Percentiles rank a stretch among this genome's conserved stretches.
Conservation (phyloP, 2,329 filamentous ascomycete species). For the Cercospora beticola region DNA sequence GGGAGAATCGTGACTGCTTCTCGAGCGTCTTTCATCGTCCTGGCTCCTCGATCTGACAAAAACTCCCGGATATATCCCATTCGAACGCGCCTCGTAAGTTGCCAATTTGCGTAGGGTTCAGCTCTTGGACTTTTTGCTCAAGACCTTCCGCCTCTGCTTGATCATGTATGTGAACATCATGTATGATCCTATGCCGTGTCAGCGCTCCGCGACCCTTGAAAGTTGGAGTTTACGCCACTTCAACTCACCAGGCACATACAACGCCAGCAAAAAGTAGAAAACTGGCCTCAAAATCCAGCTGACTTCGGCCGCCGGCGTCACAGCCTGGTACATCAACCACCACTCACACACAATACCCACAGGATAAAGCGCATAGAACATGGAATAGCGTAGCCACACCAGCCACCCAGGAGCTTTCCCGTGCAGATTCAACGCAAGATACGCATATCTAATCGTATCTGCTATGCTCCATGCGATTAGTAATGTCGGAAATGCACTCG, state of each 20-base stretch:
- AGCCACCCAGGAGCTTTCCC: constrained; percentile 7
- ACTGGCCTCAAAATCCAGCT: constrained; percentile 1
- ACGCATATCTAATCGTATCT: constrained; percentile 11
- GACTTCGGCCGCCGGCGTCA: constrained; percentile 1
- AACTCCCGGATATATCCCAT: not conserved
- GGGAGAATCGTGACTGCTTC: not conserved
- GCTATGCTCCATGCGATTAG: constrained; percentile 12
- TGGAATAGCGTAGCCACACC: constrained; percentile 12
- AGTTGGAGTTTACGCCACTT: not conserved
- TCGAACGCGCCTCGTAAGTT: not conserved
- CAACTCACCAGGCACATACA: constrained; percentile 15
- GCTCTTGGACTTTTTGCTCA: not conserved
- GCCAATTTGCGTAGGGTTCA: not conserved
- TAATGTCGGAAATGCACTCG: not conserved
- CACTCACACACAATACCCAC: constrained; percentile 16
- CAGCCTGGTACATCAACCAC: constrained; percentile 15
- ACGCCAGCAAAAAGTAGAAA: constrained; percentile 13
- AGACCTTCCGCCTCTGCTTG: constrained; percentile 12
- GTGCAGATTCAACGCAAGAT: constrained; percentile 12
- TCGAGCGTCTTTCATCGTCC: not conserved
- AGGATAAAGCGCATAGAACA: constrained; percentile 13
- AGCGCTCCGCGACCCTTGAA: not conserved
- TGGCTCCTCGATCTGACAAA: not conserved
- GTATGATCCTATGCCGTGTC: not conserved
- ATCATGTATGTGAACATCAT: constrained; percentile 19